Percentiles rank a stretch among this genome's conserved stretches.
These are phyloP conservation scores for Coriaria nepalensis DNA, from an alignment of 306 rosid genomes.

Conservation along the genomic window DNA sequence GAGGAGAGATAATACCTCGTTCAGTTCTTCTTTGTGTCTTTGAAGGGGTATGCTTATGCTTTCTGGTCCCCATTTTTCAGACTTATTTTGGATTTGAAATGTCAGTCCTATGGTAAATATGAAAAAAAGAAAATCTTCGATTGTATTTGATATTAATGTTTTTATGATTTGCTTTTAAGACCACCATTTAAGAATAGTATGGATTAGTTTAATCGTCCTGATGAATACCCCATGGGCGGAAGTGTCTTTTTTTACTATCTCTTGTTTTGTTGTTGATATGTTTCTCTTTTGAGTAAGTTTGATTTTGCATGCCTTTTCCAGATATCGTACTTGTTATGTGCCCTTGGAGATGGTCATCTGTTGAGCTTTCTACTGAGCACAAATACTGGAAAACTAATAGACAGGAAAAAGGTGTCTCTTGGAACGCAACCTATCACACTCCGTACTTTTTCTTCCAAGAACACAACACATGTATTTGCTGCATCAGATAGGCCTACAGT, in stretches of 20 bases:
- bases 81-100: conserved; percentile 7
- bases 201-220: neutral
- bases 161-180: too few relatives aligned
- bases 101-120: neutral
- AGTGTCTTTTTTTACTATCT: neutral
- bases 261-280: neutral
- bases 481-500: conserved; percentile 98
- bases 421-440: conserved; percentile 99
- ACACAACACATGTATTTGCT: conserved; percentile 87
- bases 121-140: neutral
- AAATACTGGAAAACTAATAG: conserved; percentile 68
- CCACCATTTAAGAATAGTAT: too few relatives aligned
- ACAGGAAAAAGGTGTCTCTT: conserved; percentile 93
- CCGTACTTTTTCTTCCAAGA: conserved; percentile 91
- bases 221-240: neutral
- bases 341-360: conserved; percentile 97
- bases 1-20: conserved; percentile 97
- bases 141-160: too few relatives aligned
- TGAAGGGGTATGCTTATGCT: conserved; percentile 72
- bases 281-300: neutral
- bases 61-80: neutral
- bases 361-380: conserved; percentile 75
- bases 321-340: conserved; percentile 87
- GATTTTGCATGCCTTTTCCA: conserved; percentile 19
- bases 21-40: conserved; percentile 96